Percentiles rank a stretch among this genome's conserved stretches.
phyloP scores from a whole-genome alignment of 208 protist species.

The Leishmania gerbilli region DNA sequence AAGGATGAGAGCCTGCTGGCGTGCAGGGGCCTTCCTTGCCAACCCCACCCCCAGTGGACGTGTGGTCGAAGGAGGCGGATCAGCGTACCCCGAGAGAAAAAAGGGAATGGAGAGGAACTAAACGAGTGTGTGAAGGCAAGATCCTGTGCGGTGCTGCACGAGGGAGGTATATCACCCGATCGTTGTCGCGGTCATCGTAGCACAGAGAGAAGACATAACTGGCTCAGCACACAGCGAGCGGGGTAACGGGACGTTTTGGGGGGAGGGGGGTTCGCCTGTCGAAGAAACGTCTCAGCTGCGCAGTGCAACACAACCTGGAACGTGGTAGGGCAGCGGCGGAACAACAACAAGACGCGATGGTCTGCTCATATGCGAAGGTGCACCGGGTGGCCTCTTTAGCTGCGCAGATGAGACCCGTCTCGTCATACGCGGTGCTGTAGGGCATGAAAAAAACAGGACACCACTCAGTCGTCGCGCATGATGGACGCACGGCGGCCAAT shows the following conservation, averaged over 20 bases:
- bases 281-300: background rate
- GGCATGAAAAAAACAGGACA: background rate
- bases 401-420: background rate
- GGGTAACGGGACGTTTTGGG: background rate
- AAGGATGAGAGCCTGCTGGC: background rate
- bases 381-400: background rate
- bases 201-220: background rate
- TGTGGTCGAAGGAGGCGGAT: background rate
- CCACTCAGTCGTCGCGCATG: background rate
- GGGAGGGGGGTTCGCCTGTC: background rate
- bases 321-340: background rate
- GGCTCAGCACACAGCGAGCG: background rate
- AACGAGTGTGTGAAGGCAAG: too few relatives aligned
- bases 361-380: background rate
- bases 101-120: background rate
- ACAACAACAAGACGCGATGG: background rate
- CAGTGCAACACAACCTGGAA: background rate
- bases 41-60: background rate
- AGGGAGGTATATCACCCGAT: background rate
- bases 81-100: background rate
- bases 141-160: background rate
- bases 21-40: background rate
- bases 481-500: background rate
- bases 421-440: background rate
- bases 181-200: background rate